These are phyloP conservation scores for Coemansia aciculifera DNA, from an alignment of 192 early-diverging fungal genomes.

Conservation along the genomic window DNA sequence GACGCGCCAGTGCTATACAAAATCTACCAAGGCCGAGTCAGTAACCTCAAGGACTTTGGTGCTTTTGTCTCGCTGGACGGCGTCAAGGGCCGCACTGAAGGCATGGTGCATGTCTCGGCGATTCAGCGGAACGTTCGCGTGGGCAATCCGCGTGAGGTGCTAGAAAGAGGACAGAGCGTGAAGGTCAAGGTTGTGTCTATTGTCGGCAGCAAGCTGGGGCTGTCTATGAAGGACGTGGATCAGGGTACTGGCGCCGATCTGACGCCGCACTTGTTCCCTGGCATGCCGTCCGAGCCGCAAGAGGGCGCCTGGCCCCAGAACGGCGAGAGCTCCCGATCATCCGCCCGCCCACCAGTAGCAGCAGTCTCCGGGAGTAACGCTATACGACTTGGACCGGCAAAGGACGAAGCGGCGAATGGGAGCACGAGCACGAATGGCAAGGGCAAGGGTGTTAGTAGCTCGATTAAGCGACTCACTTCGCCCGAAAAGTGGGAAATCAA, in stretches of 20 bases:
- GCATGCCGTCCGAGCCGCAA: constrained; percentile 22
- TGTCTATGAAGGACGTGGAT: constrained; percentile 97
- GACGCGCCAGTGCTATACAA: constrained; percentile 86
- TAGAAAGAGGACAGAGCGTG: constrained; percentile 76
- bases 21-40: constrained; percentile 84
- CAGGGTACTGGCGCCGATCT: constrained; percentile 89
- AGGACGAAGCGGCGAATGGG: neutral
- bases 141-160: constrained; percentile 81
- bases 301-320: neutral
- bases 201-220: constrained; percentile 73
- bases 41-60: constrained; percentile 90
- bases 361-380: constrained; percentile 39
- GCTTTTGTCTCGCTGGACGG: constrained; percentile 88
- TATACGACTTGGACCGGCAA: constrained; percentile 22
- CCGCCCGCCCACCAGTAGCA: neutral
- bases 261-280: constrained; percentile 73
- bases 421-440: neutral
- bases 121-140: constrained; percentile 68
- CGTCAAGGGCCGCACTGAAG: constrained; percentile 74
- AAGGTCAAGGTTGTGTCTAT: constrained; percentile 96
- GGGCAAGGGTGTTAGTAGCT: constrained; percentile 21
- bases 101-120: constrained; percentile 85
- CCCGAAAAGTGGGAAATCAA: constrained; percentile 97
- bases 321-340: neutral
- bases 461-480: constrained; percentile 84